Evolutionary conservation across 257 asterid genomes (phyloP), one percentile per base, ranked within the genome.

Genomic region (Anisodus acutangulus): DNA sequence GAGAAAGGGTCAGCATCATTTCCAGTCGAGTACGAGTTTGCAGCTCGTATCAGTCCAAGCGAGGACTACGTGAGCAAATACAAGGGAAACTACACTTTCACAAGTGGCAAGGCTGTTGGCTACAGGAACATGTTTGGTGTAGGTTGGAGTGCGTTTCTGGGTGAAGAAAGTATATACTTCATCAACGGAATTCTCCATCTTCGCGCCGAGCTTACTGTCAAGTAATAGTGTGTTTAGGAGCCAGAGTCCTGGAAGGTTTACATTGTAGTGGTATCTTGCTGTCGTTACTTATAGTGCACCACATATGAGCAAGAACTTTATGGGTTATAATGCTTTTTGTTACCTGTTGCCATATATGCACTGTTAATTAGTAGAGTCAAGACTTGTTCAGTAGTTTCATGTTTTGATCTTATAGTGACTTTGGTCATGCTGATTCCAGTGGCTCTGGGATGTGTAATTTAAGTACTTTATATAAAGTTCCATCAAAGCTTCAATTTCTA

Each of bases 51-150:
- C 57, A 93, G 87, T 83, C 92, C 96, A 0, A 62, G 82, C 0
- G 95, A 91, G 85, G 93, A 93, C 17, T 94, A 88, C 43, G 87
- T 84, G 69, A 91, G 93, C 87, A 94, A 91, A 89, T 90, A 93
- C 76, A 93, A 86, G 64, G 98, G 97, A 68, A 90, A 74, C 84
- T 89, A 91, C 80, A 88, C 84, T 8, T 93, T 94, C 79, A 92
- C 92, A 0, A 95, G 95, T 8, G 98, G 98, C 63, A 93, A 90
- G 85, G 93, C 93, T 4, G 97, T 90, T 19, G 98, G 99, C 53
- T 92, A 88, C 74, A 86, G 95, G 53, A 93, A 94, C 87, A 84
- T 95, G 80, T 93, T 93, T 83, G 89, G 93, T 9, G 85, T 87
- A 0, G 84, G 93, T 8, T 95, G 98, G 98, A 86, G 90, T 2